Evolutionary conservation across 169 alveolate genomes (phyloP).

Genomic region (Cryptosporidium felis): DNA sequence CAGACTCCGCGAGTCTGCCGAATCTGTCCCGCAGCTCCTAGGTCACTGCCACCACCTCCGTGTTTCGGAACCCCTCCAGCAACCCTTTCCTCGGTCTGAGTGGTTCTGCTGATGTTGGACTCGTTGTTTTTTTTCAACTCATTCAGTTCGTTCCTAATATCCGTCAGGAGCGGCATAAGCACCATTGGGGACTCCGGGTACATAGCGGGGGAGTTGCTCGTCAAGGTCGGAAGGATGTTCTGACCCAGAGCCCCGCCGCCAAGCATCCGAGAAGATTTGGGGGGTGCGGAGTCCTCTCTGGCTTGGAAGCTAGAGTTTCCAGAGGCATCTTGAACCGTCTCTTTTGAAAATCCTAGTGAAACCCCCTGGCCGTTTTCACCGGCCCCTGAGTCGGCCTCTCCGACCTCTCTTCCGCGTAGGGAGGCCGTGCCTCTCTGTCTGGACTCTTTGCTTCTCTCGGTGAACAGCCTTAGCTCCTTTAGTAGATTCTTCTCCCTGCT

Average conservation of each 20-base stretch:
- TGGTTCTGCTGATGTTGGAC: not conserved
- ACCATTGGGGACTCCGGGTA: constrained; percentile 69
- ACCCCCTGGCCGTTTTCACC: not conserved
- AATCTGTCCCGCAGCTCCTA: not conserved
- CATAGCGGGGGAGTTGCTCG: constrained; percentile 40
- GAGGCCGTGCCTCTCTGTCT: not conserved
- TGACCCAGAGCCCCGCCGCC: not conserved
- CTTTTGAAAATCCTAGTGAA: not conserved
- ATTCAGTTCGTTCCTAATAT: constrained; percentile 44
- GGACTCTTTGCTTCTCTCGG: constrained; percentile 25
- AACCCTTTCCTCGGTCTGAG: not conserved
- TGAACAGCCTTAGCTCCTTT: constrained; percentile 41
- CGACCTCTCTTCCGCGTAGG: not conserved
- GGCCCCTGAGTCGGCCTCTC: not conserved
- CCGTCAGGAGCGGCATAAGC: constrained; percentile 61
- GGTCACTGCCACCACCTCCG: not conserved
- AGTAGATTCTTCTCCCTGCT: constrained; percentile 31
- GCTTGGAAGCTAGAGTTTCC: not conserved
- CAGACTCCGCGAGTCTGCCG: not conserved
- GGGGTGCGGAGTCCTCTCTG: not conserved
- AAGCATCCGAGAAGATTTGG: not conserved
- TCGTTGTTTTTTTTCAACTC: constrained; percentile 41
- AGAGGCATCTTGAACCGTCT: not conserved
- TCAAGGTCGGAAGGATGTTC: constrained; percentile 25
- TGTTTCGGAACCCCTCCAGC: not conserved